These are phyloP conservation scores for Coniochaeta ligniaria DNA, from an alignment of 2,329 filamentous ascomycete species.

Conservation along the genomic window DNA sequence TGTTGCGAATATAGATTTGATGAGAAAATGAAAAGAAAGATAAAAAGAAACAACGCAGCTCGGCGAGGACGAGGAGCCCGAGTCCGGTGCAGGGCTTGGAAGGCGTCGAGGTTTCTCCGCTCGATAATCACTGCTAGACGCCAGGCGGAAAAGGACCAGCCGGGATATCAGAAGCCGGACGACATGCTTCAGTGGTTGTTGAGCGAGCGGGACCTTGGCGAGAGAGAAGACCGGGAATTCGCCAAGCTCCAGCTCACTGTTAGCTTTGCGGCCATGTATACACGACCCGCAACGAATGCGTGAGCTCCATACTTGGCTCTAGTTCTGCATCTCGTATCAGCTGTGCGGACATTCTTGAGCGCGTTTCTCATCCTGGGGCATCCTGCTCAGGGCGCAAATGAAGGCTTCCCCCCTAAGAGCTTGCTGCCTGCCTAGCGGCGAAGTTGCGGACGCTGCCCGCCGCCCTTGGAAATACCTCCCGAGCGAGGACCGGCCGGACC, in stretches of 20 bases:
- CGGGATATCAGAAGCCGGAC: constrained; percentile 25
- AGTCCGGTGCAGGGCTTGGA: too few species aligned
- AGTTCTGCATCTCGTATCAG: too few species aligned
- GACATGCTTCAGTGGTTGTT: constrained; percentile 43
- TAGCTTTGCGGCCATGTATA: constrained; percentile 44
- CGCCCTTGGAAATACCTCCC: too few species aligned
- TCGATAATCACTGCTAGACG: constrained; percentile 25
- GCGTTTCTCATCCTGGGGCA: constrained; percentile 76
- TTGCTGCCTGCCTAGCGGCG: too few species aligned
- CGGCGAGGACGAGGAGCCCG: too few species aligned
- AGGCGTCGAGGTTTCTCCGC: constrained; percentile 25
- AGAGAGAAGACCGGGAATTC: constrained; percentile 24
- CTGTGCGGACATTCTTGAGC: constrained; percentile 69
- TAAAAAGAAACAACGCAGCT: too few species aligned
- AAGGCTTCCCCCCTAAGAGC: too few species aligned
- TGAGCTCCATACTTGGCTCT: too few species aligned
- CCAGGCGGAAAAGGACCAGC: constrained; percentile 10
- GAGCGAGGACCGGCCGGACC: too few species aligned
- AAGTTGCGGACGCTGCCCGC: too few species aligned
- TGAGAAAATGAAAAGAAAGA: too few species aligned
- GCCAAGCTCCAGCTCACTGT: constrained; percentile 34
- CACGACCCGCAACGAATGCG: constrained; percentile 38
- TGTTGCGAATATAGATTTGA: too few species aligned
- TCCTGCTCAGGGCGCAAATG: constrained; percentile 67
- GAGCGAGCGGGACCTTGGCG: constrained; percentile 26